These are phyloP conservation scores for Dichotomocladium elegans DNA, from an alignment of 371 early-diverging fungal genomes.

Conservation along the genomic window DNA sequence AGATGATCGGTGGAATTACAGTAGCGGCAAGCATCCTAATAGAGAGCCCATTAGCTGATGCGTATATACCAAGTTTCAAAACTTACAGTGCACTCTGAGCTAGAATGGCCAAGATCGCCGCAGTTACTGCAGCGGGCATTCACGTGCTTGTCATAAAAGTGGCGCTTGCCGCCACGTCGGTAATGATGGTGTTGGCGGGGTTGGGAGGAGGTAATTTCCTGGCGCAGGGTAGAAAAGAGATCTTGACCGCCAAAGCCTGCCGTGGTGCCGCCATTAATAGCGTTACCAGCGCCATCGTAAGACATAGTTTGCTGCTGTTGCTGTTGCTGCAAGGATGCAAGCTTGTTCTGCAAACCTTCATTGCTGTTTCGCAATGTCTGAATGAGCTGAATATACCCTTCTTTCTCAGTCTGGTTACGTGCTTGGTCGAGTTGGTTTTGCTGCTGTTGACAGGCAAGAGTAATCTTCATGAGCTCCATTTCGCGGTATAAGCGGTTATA, in stretches of 20 bases:
- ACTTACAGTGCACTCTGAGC: conserved; percentile 45
- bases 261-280: conserved; percentile 8
- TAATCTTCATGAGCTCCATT: conserved; percentile 8
- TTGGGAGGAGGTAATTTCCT: conserved; percentile 12
- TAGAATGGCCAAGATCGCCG: conserved; percentile 48
- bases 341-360: conserved; percentile 13
- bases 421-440: conserved; percentile 22
- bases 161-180: not conserved
- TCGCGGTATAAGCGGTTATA: conserved; percentile 9
- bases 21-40: conserved; percentile 34
- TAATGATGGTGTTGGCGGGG: no score
- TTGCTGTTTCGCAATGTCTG: no score
- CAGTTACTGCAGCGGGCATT: conserved; percentile 49
- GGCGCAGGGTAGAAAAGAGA: conserved; percentile 14
- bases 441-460: conserved; percentile 9
- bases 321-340: conserved; percentile 6
- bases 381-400: conserved; percentile 40
- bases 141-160: conserved; percentile 1
- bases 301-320: not conserved
- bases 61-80: not conserved
- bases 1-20: conserved; percentile 34
- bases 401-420: conserved; percentile 47
- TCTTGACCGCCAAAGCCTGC: conserved; percentile 22
- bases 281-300: not conserved
- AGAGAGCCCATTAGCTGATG: not conserved